Evolutionary conservation across 257 asterid species (phyloP).

Genomic region (Avicennia marina): DNA sequence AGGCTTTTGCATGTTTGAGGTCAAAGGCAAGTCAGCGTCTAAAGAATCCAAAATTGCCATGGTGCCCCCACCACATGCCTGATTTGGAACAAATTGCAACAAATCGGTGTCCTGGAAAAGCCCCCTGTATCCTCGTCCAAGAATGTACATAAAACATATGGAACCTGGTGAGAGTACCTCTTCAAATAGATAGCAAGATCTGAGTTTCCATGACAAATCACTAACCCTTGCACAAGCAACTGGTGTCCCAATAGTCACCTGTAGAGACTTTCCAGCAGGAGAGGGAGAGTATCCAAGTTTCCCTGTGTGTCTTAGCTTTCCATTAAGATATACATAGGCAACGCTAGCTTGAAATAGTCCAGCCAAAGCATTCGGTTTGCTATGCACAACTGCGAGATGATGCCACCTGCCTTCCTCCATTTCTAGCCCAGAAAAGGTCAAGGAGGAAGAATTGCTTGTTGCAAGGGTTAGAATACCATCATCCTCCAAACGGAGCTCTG

Average conservation of each 20-base stretch:
- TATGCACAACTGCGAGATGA: slow-evolving; percentile 97
- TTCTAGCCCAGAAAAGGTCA: slow-evolving; percentile 85
- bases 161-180: slow-evolving; percentile 98
- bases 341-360: slow-evolving; percentile 97
- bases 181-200: slow-evolving; percentile 94
- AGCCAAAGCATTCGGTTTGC: slow-evolving; percentile 99
- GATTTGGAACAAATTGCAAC: slow-evolving; percentile 90
- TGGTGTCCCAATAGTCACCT: slow-evolving; percentile 93
- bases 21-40: slow-evolving; percentile 67
- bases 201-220: slow-evolving; percentile 89
- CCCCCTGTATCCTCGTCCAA: slow-evolving; percentile 96
- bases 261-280: slow-evolving; percentile 90
- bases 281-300: slow-evolving; percentile 96
- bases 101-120: slow-evolving; percentile 89
- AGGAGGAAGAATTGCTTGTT: slow-evolving; percentile 86
- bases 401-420: slow-evolving; percentile 99
- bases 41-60: slow-evolving; percentile 98
- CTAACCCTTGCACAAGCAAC: slow-evolving; percentile 67
- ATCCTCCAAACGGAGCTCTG: slow-evolving; percentile 83
- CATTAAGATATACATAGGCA: slow-evolving; percentile 91
- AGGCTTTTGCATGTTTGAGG: slow-evolving; percentile 65
- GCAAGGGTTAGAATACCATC: slow-evolving; percentile 90
- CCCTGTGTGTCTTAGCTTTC: slow-evolving; percentile 90
- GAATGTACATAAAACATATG: slow-evolving; percentile 92
- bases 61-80: slow-evolving; percentile 99